These are phyloP conservation scores for Nakaseomyces glabratus DNA, from an alignment of 1,139 yeast species.

Conservation along the genomic window DNA sequence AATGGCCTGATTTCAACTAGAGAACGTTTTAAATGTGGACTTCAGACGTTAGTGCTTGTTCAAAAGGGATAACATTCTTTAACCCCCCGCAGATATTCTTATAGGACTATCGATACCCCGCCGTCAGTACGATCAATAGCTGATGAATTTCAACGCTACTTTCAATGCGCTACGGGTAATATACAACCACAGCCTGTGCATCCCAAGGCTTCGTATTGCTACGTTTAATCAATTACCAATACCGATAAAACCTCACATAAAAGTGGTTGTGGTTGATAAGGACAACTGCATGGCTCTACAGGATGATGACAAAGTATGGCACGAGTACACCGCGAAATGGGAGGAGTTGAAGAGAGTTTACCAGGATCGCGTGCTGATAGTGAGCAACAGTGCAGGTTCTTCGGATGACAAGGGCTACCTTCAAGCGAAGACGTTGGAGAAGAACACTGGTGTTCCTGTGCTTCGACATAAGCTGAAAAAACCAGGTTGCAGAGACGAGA, in stretches of 20 bases:
- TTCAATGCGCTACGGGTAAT: slow-evolving; percentile 54
- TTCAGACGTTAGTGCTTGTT: no score
- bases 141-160: slow-evolving; percentile 62
- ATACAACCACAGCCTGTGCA: slow-evolving; percentile 55
- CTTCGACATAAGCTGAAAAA: slow-evolving; percentile 71
- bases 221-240: slow-evolving; percentile 54
- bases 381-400: slow-evolving; percentile 92
- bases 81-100: no score
- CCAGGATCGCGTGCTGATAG: slow-evolving; percentile 68
- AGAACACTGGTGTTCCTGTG: slow-evolving; percentile 65
- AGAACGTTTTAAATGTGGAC: no score
- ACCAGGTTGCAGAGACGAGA: slow-evolving; percentile 78
- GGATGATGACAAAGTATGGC: slow-evolving; percentile 74
- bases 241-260: slow-evolving; percentile 45
- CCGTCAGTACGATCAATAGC: no score
- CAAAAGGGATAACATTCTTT: no score
- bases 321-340: slow-evolving; percentile 59
- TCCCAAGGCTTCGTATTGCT: slow-evolving; percentile 56
- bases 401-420: slow-evolving; percentile 51
- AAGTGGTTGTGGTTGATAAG: slow-evolving; percentile 82
- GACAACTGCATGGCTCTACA: slow-evolving; percentile 93
- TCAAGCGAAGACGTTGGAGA: slow-evolving; percentile 62
- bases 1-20: no score
- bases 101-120: no score
- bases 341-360: slow-evolving; percentile 42